Percentiles rank a stretch among this genome's conserved stretches.
These are phyloP conservation scores for Barbarea vulgaris DNA, from an alignment of 345 rosid species.

Conservation along the genomic window DNA sequence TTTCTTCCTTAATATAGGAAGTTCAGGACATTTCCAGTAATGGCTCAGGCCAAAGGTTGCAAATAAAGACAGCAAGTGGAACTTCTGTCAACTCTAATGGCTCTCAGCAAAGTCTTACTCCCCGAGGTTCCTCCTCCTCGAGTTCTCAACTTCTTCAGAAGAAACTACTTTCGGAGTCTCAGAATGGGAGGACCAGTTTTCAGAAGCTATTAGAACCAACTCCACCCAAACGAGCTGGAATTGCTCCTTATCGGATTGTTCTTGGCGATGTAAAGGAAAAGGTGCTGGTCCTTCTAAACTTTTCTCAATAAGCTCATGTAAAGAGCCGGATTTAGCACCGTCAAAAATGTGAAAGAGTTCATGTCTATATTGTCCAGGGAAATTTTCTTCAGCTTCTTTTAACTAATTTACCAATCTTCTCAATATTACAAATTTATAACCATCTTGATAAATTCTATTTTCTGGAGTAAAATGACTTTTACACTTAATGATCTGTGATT, in stretches of 20 bases:
- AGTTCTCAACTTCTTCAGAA: conserved; percentile 58
- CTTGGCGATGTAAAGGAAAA: conserved; percentile 85
- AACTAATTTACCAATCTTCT: background rate
- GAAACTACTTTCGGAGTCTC: conserved; percentile 70
- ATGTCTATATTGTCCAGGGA: conserved; percentile 3
- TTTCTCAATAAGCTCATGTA: conserved; percentile 6
- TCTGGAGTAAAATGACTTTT: background rate
- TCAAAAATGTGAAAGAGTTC: conserved; percentile 8
- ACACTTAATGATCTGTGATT: conserved; percentile 26
- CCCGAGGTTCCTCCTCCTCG: conserved; percentile 48
- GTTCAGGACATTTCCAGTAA: conserved; percentile 43
- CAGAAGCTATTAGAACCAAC: conserved; percentile 90
- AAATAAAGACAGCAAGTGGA: conserved; percentile 50
- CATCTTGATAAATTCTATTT: background rate
- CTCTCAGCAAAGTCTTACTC: conserved; percentile 45
- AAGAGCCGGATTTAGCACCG: conserved; percentile 8
- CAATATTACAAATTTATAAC: background rate
- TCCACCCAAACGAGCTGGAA: conserved; percentile 65
- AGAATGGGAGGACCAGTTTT: conserved; percentile 83
- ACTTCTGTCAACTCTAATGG: conserved; percentile 46
- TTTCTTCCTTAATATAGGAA: conserved; percentile 43
- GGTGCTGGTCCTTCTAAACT: conserved; percentile 43
- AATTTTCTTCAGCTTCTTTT: conserved; percentile 5
- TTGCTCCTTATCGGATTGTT: conserved; percentile 84
- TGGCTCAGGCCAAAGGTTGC: conserved; percentile 29